Evolutionary conservation across 371 early-diverging fungal genomes (phyloP), one percentile per base, ranked within the genome.

Genomic region (Fennellomyces sp.): DNA sequence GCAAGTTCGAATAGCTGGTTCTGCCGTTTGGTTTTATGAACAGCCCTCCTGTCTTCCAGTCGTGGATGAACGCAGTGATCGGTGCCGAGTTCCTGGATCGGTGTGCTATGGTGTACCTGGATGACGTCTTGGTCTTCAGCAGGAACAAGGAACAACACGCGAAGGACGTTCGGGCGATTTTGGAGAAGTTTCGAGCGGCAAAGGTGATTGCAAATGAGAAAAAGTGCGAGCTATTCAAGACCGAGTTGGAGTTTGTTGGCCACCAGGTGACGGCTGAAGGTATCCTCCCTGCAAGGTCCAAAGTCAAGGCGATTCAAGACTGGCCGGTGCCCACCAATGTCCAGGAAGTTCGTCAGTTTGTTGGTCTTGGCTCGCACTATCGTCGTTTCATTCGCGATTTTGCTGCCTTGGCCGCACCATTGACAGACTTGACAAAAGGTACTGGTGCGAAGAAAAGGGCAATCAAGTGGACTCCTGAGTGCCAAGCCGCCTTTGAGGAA

Each of bases 91-190:
- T 69, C 69, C 0, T 83, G 85, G 81, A 80, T 50, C 62, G 68
- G 5, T 81, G 59, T 26, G 67, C 69, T 1, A 42, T 82, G 0
- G 70, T 81, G 0, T 88, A 82, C 42, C 48, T 88, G 0, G 86
- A 90, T 57, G 82, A 88, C 54, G 82, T 88, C 0, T 56, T 88
- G 0, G 81, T 91, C 28, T 87, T 66, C 56, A 77, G 78, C 12
- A 53, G 69, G 19, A 73, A 65, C 10, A n/a, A 38, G 19, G 70
- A 78, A n/a, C 76, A 84, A 23, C 86, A 88, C 48, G 21, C 52
- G 8, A 12, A 38, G 8, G 31, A 60, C 56, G 36, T 83, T 13
- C 39, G 53, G 10, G 28, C 30, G 3, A 80, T 85, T 0, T 53
- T 86, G 6, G 11, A 68, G 0, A 30, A 63, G 13, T 65, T 88